These are phyloP conservation scores for Pyrenula massariospora DNA, from an alignment of 495 filamentous ascomycete species.

Conservation along the genomic window DNA sequence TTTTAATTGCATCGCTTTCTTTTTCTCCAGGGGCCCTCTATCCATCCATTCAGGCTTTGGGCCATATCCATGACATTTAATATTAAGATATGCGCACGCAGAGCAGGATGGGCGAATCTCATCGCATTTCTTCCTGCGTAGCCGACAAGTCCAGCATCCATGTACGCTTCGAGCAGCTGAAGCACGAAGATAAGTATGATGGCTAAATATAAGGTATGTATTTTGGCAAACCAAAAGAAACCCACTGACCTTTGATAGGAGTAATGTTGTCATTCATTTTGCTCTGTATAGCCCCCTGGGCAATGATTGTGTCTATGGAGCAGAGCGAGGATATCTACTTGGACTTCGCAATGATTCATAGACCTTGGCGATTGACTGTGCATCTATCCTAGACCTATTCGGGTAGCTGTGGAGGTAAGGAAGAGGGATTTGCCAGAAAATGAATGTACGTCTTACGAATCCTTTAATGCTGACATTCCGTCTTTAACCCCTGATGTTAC, in stretches of 20 bases:
- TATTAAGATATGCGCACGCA: slow-evolving; percentile 5
- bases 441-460: too few species aligned
- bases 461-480: too few species aligned
- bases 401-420: too few species aligned
- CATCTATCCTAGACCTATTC: too few species aligned
- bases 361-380: too few species aligned
- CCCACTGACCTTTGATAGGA: background rate
- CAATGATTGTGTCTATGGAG: too few species aligned
- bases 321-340: too few species aligned
- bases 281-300: background rate
- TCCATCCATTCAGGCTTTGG: slow-evolving; percentile 10
- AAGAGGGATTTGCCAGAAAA: too few species aligned
- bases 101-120: slow-evolving; percentile 4
- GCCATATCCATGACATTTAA: slow-evolving; percentile 9
- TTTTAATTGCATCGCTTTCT: background rate
- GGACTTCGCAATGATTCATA: too few species aligned
- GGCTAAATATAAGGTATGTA: background rate
- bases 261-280: background rate
- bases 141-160: slow-evolving; percentile 9
- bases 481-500: too few species aligned
- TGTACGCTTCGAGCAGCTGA: background rate
- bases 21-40: slow-evolving; percentile 1
- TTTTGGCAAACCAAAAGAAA: background rate
- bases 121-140: slow-evolving; percentile 7
- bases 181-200: background rate